A percentile compares a stretch with the other conserved stretches of the same genome.
These are phyloP conservation scores for Lizonia empirigonia DNA, from an alignment of 2,329 filamentous ascomycete genomes.

Conservation along the genomic window DNA sequence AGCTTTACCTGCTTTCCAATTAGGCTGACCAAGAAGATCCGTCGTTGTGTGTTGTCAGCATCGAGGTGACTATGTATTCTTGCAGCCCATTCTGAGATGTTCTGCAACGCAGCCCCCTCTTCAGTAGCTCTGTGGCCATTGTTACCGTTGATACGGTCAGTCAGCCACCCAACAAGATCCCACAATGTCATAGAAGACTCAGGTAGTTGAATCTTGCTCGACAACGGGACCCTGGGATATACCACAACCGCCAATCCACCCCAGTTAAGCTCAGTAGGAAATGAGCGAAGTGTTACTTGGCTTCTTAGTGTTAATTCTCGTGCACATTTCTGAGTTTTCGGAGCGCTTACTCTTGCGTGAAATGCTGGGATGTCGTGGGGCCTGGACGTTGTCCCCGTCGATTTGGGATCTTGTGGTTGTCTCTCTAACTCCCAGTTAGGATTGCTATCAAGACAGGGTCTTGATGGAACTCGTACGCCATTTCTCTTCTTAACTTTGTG, in stretches of 20 bases:
- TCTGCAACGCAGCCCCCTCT: neutral
- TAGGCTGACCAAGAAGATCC: neutral
- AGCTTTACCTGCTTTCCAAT: neutral
- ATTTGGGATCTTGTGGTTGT: neutral
- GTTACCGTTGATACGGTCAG: neutral
- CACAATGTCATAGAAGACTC: neutral
- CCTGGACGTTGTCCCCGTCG: neutral
- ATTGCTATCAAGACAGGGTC: neutral
- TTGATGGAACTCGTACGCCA: no score
- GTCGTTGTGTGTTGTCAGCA: neutral
- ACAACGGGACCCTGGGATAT: neutral
- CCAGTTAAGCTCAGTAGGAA: neutral
- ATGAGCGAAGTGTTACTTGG: neutral
- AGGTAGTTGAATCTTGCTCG: neutral
- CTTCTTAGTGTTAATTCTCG: neutral
- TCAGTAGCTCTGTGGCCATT: neutral
- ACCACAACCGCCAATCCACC: neutral
- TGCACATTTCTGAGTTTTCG: neutral
- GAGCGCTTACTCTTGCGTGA: neutral
- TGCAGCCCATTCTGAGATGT: neutral
- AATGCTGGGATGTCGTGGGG: neutral
- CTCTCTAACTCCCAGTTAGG: neutral
- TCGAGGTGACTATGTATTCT: neutral
- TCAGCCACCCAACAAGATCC: neutral
- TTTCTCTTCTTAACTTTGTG: neutral